These are phyloP conservation scores for Phytophthora brassicae DNA, from an alignment of 352 stramenopile species.

Conservation along the genomic window DNA sequence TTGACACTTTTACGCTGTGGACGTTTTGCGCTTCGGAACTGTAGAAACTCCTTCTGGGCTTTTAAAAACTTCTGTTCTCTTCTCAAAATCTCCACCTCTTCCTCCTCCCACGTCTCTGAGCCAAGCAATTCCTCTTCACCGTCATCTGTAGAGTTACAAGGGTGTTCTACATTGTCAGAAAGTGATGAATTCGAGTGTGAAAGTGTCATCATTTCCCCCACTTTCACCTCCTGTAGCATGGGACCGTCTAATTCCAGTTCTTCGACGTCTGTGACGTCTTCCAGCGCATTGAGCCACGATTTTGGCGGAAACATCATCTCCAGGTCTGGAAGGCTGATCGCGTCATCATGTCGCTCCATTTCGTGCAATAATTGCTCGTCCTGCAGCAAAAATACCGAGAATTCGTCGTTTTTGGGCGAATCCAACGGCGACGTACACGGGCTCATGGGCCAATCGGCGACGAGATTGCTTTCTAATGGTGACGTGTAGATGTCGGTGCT, in stretches of 20 bases:
- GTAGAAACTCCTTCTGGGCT: conserved; percentile 64
- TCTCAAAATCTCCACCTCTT: conserved; percentile 45
- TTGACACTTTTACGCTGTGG: conserved; percentile 40
- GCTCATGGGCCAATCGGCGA: conserved; percentile 6
- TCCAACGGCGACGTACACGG: not conserved
- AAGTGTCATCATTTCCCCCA: conserved; percentile 11
- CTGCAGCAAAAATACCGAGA: conserved; percentile 43
- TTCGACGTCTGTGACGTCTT: conserved; percentile 27
- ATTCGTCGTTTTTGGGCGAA: conserved; percentile 14
- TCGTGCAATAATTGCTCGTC: conserved; percentile 33
- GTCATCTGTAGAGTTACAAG: not conserved
- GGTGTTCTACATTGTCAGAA: not conserved
- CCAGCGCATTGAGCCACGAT: conserved; percentile 29
- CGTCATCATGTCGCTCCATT: conserved; percentile 16
- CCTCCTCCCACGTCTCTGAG: conserved; percentile 16
- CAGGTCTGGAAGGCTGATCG: conserved; percentile 41
- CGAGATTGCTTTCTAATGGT: conserved; percentile 5
- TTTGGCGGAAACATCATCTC: conserved; percentile 38
- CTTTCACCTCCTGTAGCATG: conserved; percentile 14
- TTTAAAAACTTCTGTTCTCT: conserved; percentile 64
- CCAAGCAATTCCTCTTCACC: conserved; percentile 6
- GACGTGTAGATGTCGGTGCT: not conserved
- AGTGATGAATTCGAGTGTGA: conserved; percentile 21
- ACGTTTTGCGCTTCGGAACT: conserved; percentile 43
- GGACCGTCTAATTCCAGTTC: conserved; percentile 25